A percentile compares a stretch with the other conserved stretches of the same genome.
Conservation (phyloP, 257 asterid genomes). For the Echium plantagineum region DNA sequence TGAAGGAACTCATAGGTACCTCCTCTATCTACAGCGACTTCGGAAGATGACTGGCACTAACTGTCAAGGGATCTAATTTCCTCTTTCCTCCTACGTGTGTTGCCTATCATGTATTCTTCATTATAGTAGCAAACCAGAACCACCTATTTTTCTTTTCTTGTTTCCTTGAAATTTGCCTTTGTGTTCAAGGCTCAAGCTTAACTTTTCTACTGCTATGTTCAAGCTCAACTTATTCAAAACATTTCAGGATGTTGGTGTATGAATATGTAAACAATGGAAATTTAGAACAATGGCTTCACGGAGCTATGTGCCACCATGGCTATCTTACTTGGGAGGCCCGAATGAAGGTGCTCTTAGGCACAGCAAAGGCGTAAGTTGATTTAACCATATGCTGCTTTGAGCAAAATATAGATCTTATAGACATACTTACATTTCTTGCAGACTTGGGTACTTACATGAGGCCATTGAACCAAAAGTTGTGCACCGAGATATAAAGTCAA, state of each 20-base stretch:
- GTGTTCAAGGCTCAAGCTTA: too few species aligned
- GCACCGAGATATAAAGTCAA: constrained; percentile 87
- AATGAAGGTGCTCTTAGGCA: constrained; percentile 84
- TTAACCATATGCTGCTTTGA: constrained; percentile 7
- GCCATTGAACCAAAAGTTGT: constrained; percentile 97
- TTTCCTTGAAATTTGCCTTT: not conserved
- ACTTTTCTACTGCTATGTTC: not conserved
- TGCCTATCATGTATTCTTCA: not conserved
- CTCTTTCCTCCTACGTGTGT: not conserved
- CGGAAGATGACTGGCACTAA: not conserved
- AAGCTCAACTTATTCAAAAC: not conserved
- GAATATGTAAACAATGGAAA: constrained; percentile 87
- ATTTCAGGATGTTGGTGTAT: constrained; percentile 67
- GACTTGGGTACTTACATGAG: constrained; percentile 92
- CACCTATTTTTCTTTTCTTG: not conserved
- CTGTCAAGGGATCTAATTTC: not conserved
- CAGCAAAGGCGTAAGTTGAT: constrained; percentile 87
- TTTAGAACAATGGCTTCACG: constrained; percentile 98
- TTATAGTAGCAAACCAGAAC: not conserved
- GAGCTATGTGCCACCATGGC: constrained; percentile 92
- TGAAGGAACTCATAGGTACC: constrained; percentile 96
- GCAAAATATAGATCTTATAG: not conserved
- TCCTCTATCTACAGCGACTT: not conserved
- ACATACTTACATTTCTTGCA: constrained; percentile 21
- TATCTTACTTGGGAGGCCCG: constrained; percentile 94